These are phyloP conservation scores for Auricularia sp. DNA, from an alignment of 768 basidiomycete species.

Conservation along the genomic window DNA sequence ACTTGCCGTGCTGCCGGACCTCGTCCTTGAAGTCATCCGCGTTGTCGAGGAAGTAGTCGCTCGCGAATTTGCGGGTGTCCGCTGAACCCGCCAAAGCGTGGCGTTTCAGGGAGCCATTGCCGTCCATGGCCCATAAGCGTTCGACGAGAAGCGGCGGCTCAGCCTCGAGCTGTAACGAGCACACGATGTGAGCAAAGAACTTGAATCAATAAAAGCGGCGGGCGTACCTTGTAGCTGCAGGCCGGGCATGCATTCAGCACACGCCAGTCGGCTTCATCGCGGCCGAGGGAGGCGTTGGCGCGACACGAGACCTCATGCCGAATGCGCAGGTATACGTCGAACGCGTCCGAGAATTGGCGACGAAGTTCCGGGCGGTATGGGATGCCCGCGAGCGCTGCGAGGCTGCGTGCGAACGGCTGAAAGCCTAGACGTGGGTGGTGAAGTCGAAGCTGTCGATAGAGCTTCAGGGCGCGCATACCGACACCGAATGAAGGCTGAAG, in stretches of 20 bases:
- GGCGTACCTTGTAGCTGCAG: slow-evolving; percentile 5
- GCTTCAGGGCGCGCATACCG: background rate
- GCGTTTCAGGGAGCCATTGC: slow-evolving; percentile 11
- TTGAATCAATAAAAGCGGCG: too few species aligned
- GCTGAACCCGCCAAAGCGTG: background rate
- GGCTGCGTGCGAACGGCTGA: background rate
- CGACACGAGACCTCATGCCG: slow-evolving; percentile 8
- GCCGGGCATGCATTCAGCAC: slow-evolving; percentile 9
- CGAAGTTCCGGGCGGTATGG: slow-evolving; percentile 7
- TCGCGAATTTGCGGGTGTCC: background rate
- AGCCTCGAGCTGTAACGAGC: background rate
- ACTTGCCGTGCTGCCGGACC: background rate
- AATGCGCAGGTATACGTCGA: slow-evolving; percentile 19
- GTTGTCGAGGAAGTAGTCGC: background rate
- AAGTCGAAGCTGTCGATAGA: background rate
- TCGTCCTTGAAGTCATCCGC: background rate
- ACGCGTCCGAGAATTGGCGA: slow-evolving; percentile 16
- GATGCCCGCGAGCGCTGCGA: background rate
- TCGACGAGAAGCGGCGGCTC: background rate
- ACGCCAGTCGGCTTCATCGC: slow-evolving; percentile 10
- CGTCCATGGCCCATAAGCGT: slow-evolving; percentile 9
- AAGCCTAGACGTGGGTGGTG: background rate
- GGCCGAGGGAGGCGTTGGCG: slow-evolving; percentile 9
- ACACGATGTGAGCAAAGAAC: background rate
- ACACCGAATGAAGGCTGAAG: background rate